Percentiles rank a stretch among this genome's conserved stretches.
Conservation (phyloP, 371 early-diverging fungal species). For the Syncephalastrum sp. region DNA sequence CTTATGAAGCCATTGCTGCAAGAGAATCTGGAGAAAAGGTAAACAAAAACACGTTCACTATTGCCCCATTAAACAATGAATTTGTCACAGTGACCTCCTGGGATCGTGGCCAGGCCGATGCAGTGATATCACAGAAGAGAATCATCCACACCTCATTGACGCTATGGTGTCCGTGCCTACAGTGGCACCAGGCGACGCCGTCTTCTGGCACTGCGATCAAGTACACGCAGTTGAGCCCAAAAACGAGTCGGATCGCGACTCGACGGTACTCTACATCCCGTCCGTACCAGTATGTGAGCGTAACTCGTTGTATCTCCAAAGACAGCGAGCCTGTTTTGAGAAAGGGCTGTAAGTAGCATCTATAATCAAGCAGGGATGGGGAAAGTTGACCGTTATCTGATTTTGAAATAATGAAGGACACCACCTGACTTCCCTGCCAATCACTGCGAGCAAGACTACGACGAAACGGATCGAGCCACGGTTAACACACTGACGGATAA, state of each 20-base stretch:
- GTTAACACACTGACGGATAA: slow-evolving; percentile 5
- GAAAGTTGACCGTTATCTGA: background rate
- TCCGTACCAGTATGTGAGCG: slow-evolving; percentile 27
- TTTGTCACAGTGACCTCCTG: slow-evolving; percentile 17
- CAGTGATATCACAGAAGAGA: slow-evolving; percentile 20
- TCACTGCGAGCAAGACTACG: slow-evolving; percentile 21
- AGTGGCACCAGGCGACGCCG: slow-evolving; percentile 32
- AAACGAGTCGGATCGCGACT: slow-evolving; percentile 23
- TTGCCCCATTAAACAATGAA: too few species aligned
- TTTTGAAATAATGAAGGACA: slow-evolving; percentile 16
- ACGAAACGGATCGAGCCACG: slow-evolving; percentile 16
- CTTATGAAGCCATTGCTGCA: slow-evolving; percentile 34
- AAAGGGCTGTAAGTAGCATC: slow-evolving; percentile 25
- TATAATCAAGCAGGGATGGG: background rate
- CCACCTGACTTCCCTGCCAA: slow-evolving; percentile 40
- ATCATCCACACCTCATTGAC: slow-evolving; percentile 29
- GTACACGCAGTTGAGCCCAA: slow-evolving; percentile 36
- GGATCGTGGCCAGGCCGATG: slow-evolving; percentile 34
- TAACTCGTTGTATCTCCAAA: slow-evolving; percentile 28
- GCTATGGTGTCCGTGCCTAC: slow-evolving; percentile 31
- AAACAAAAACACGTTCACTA: too few species aligned
- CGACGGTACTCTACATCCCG: slow-evolving; percentile 33
- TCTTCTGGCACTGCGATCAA: slow-evolving; percentile 40
- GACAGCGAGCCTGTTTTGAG: slow-evolving; percentile 23
- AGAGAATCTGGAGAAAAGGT: slow-evolving; percentile 14